Evolutionary conservation across 805 yeast species (phyloP).

Genomic region (Candida taoyuanica): DNA sequence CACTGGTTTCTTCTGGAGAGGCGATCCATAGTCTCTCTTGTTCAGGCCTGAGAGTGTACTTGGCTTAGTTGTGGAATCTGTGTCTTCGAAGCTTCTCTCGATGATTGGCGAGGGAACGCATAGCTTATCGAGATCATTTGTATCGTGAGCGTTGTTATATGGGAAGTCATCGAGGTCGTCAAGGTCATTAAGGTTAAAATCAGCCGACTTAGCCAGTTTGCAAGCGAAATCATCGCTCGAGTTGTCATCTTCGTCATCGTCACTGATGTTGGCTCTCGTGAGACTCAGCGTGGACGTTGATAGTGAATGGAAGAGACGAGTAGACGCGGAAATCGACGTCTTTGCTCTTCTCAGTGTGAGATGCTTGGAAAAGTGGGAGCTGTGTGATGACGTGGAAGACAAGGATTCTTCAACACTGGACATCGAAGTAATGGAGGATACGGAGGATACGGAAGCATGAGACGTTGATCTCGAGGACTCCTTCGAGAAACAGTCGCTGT

Average conservation of each 20-base stretch:
- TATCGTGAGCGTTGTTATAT: conserved; percentile 8
- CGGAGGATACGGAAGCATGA: conserved; percentile 21
- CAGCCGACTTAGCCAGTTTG: conserved; percentile 2
- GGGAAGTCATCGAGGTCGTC: conserved; percentile 12
- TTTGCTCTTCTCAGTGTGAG: conserved; percentile 20
- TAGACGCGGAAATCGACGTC: conserved; percentile 14
- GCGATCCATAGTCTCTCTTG: conserved; percentile 35
- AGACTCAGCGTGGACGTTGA: conserved; percentile 21
- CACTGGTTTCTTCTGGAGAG: conserved; percentile 31
- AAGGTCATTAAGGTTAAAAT: conserved; percentile 8
- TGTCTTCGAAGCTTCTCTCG: conserved; percentile 16
- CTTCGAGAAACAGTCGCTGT: conserved; percentile 9
- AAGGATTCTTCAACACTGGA: conserved; percentile 20
- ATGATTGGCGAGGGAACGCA: conserved; percentile 28
- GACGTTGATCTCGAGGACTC: conserved; percentile 21
- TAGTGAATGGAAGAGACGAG: conserved; percentile 17
- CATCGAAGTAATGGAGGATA: conserved; percentile 21
- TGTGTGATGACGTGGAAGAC: conserved; percentile 6
- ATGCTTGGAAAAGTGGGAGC: conserved; percentile 5
- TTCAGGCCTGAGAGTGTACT: conserved; percentile 12
- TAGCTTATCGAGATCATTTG: conserved; percentile 17
- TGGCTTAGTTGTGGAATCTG: conserved; percentile 9
- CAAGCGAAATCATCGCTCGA: conserved; percentile 7
- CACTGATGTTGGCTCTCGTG: conserved; percentile 4
- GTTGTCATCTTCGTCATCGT: conserved; percentile 10